Percentiles rank a stretch among this genome's conserved stretches.
Conservation (phyloP, 169 alveolate species). For the Eimeria acervulina region DNA sequence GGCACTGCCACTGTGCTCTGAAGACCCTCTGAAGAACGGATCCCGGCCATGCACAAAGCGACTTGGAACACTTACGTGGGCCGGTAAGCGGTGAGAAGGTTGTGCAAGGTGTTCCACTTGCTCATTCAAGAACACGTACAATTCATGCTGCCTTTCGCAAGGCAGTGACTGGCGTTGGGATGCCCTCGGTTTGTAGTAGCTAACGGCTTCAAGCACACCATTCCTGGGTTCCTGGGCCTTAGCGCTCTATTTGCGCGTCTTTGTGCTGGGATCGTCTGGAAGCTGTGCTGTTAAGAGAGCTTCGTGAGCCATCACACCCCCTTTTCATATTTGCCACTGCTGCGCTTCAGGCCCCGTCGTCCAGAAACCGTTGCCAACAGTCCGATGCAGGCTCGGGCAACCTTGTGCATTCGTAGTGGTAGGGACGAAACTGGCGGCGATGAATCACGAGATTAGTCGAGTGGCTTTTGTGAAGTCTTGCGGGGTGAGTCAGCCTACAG, state of each 20-base stretch:
- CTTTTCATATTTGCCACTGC: neutral
- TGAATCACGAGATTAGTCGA: conserved; percentile 46
- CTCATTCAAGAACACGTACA: neutral
- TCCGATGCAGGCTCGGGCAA: conserved; percentile 27
- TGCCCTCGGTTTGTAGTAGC: neutral
- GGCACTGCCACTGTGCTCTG: conserved; percentile 40
- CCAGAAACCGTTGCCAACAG: neutral
- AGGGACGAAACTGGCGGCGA: conserved; percentile 65
- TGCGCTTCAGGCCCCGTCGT: conserved; percentile 41
- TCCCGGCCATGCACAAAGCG: conserved; percentile 72
- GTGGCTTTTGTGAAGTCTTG: conserved; percentile 72
- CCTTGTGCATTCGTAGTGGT: conserved; percentile 47
- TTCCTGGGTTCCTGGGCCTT: neutral
- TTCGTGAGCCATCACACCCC: conserved; percentile 12
- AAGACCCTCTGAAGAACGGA: conserved; percentile 11
- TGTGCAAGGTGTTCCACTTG: neutral
- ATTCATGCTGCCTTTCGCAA: neutral
- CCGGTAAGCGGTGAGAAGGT: conserved; percentile 33
- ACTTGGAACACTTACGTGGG: conserved; percentile 50
- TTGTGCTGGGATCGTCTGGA: neutral
- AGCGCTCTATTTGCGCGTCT: neutral
- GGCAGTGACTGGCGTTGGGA: neutral
- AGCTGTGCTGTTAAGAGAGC: neutral
- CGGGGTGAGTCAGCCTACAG: conserved; percentile 62
- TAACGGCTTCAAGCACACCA: neutral